Conservation (phyloP, 2,329 filamentous ascomycete genomes). For the Sporothrix humicola region DNA sequence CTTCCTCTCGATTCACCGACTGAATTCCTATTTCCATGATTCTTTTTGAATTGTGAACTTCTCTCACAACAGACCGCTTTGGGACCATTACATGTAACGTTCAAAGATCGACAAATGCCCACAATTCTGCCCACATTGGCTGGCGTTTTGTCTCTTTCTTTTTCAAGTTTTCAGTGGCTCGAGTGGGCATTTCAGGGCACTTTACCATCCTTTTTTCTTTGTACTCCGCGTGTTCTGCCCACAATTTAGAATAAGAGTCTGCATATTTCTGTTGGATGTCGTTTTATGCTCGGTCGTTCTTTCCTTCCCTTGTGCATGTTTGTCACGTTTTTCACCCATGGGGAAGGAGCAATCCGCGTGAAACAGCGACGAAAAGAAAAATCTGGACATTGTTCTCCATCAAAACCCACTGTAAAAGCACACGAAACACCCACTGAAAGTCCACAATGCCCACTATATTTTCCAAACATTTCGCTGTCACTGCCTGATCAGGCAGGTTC, state of each 20-base stretch:
- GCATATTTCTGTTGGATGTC: too few relatives aligned
- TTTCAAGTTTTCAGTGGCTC: conserved; percentile 11
- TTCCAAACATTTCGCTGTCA: background rate
- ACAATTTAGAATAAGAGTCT: background rate
- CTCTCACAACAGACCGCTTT: too few relatives aligned
- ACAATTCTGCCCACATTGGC: background rate
- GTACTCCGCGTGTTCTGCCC: background rate
- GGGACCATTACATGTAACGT: background rate
- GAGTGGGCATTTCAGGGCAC: background rate
- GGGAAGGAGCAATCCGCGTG: background rate
- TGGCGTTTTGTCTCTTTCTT: background rate
- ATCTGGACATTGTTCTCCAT: background rate
- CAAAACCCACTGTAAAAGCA: background rate
- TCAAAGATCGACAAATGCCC: background rate
- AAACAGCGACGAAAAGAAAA: background rate
- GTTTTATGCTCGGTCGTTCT: conserved; percentile 6
- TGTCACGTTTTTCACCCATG: background rate
- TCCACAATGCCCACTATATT: background rate
- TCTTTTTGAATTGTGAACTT: background rate
- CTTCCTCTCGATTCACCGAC: background rate
- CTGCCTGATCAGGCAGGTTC: conserved; percentile 9
- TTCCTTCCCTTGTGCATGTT: background rate
- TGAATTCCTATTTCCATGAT: conserved; percentile 1
- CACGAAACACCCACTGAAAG: background rate
- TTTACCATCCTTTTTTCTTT: too few relatives aligned